Percentiles rank a stretch among this genome's conserved stretches.
phyloP scores from a whole-genome alignment of 495 filamentous ascomycete genomes.

The Daldinia vernicosa region DNA sequence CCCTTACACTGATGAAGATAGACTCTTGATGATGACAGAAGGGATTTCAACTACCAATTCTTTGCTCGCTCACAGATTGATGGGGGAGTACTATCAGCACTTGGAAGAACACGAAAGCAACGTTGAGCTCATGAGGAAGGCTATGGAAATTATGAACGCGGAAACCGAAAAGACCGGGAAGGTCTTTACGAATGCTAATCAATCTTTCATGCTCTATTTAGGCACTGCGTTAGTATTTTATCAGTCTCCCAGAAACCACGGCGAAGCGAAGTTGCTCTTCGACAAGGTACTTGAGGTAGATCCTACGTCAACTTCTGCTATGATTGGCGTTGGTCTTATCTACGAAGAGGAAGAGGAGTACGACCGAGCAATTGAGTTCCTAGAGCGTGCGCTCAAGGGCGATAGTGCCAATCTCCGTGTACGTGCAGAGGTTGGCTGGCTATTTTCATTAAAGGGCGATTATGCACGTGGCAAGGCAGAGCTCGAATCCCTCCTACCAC shows the following conservation, averaged over 20 bases:
- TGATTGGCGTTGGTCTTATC: constrained; percentile 90
- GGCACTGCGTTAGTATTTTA: constrained; percentile 86
- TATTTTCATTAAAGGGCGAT: constrained; percentile 83
- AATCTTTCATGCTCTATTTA: constrained; percentile 77
- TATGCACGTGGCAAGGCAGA: constrained; percentile 68
- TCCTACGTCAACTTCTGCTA: constrained; percentile 74
- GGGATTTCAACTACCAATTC: constrained; percentile 80
- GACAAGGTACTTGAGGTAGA: constrained; percentile 78
- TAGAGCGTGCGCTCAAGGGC: constrained; percentile 74
- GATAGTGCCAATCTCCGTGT: constrained; percentile 79
- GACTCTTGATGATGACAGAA: constrained; percentile 82
- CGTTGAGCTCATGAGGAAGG: constrained; percentile 80
- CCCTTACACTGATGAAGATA: constrained; percentile 71
- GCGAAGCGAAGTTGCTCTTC: constrained; percentile 85
- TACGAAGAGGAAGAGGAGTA: constrained; percentile 93
- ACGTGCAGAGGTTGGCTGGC: constrained; percentile 86
- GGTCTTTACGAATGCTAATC: constrained; percentile 68
- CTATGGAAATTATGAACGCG: constrained; percentile 64
- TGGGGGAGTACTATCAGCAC: constrained; percentile 83
- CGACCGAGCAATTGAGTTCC: constrained; percentile 76
- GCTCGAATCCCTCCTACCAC: constrained; percentile 72
- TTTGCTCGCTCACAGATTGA: constrained; percentile 81
- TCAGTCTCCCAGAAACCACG: constrained; percentile 87
- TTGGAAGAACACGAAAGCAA: constrained; percentile 88
- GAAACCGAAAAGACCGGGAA: constrained; percentile 73